Evolutionary conservation across 257 asterid species (phyloP).

Genomic region (Rehmannia glutinosa): DNA sequence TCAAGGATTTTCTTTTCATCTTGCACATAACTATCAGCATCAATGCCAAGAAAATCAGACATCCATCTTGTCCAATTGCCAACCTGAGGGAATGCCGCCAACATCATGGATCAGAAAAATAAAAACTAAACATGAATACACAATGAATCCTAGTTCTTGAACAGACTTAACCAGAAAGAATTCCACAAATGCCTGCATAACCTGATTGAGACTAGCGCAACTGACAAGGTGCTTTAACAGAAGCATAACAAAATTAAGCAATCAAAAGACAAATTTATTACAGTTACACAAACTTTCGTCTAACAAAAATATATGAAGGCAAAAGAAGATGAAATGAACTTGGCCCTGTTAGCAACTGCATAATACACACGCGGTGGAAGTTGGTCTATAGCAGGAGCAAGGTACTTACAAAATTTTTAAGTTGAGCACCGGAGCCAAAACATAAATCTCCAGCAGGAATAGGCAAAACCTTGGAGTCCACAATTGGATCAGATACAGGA

Average conservation of each 20-base stretch:
- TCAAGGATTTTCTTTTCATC: conserved; percentile 22
- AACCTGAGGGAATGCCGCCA: conserved; percentile 43
- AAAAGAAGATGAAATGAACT: not conserved
- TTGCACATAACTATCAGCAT: conserved; percentile 27
- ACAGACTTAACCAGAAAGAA: not conserved
- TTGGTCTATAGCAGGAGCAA: not conserved
- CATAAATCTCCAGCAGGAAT: conserved; percentile 97
- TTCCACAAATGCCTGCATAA: not conserved
- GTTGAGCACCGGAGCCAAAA: conserved; percentile 96
- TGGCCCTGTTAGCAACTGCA: not conserved
- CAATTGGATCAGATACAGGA: conserved; percentile 97
- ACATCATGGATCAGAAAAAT: not conserved
- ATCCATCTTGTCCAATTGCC: conserved; percentile 92
- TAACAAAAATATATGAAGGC: not conserved
- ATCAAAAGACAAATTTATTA: not conserved
- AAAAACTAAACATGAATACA: not conserved
- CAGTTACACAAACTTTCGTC: no score
- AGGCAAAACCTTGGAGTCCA: conserved; percentile 90
- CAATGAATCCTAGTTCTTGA: not conserved
- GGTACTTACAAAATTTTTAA: conserved; percentile 75
- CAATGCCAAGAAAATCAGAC: conserved; percentile 52
- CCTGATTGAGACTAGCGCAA: not conserved
- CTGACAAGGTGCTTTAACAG: no score
- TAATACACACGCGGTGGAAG: not conserved
- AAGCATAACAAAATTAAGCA: no score